Percentiles rank a stretch among this genome's conserved stretches.
Conservation (phyloP, 768 basidiomycete species). For the Suillus placidus region DNA sequence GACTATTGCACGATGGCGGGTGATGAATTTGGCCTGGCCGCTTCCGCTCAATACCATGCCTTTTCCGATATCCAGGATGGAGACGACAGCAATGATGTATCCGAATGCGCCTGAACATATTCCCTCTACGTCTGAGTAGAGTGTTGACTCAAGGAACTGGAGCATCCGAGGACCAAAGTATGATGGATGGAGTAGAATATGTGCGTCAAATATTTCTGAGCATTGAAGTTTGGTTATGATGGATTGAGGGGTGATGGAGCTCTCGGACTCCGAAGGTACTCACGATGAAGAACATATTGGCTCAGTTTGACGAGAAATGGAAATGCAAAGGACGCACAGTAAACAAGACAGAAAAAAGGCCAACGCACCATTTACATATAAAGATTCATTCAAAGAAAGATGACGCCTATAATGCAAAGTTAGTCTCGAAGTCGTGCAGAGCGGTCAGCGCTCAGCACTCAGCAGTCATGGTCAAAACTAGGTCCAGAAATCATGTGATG, state of each 20-base stretch:
- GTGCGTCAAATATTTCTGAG: slow-evolving; percentile 94
- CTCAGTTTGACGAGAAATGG: no score
- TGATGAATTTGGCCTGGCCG: slow-evolving; percentile 95
- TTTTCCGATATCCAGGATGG: slow-evolving; percentile 88
- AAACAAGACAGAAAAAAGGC: no score
- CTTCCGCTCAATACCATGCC: slow-evolving; percentile 91
- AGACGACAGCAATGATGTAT: slow-evolving; percentile 90
- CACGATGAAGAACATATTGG: slow-evolving; percentile 72
- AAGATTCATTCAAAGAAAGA: no score
- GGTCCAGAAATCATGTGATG: no score
- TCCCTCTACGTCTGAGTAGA: slow-evolving; percentile 96
- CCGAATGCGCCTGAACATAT: slow-evolving; percentile 96
- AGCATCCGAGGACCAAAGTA: slow-evolving; percentile 98
- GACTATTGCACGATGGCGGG: slow-evolving; percentile 93
- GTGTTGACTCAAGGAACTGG: slow-evolving; percentile 88
- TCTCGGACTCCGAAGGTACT: slow-evolving; percentile 35
- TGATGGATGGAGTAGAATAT: slow-evolving; percentile 97
- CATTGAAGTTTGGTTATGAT: slow-evolving; percentile 8
- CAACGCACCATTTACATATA: no score
- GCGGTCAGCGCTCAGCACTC: no score
- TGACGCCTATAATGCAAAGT: no score
- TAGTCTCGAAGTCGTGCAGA: no score
- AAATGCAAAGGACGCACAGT: no score
- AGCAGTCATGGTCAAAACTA: no score
- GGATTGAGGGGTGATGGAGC: not conserved